Evolutionary conservation across 305 asterid genomes (phyloP).

Genomic region (Solanum hybrid): DNA sequence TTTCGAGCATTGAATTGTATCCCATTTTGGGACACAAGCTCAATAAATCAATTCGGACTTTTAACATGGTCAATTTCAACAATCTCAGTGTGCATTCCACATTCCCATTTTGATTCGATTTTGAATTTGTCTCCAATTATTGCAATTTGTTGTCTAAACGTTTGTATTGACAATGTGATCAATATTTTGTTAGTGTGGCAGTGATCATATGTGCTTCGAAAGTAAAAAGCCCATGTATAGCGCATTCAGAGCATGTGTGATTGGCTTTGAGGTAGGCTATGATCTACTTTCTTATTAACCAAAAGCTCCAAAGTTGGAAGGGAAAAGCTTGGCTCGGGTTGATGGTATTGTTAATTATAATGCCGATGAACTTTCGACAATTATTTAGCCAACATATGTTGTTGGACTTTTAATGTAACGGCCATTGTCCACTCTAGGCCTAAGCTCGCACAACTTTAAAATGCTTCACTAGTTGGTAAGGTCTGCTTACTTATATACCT

Average conservation of each 20-base stretch:
- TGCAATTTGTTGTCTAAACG: background rate
- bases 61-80: background rate
- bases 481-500: no score
- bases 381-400: background rate
- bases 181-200: background rate
- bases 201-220: background rate
- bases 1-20: background rate
- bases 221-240: background rate
- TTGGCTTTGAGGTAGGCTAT: background rate
- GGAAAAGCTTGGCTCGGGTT: background rate
- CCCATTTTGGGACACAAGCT: background rate
- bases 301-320: background rate
- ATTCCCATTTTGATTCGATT: background rate
- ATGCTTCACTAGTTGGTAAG: no score
- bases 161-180: background rate
- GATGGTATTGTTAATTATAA: background rate
- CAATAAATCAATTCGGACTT: background rate
- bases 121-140: background rate
- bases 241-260: background rate
- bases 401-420: background rate
- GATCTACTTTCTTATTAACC: background rate
- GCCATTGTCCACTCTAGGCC: background rate
- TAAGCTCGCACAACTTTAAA: fast-evolving
- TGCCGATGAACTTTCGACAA: background rate
- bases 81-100: background rate